These are phyloP conservation scores for Periconia sp. DNA, from an alignment of 2,329 filamentous ascomycete genomes.

Conservation along the genomic window DNA sequence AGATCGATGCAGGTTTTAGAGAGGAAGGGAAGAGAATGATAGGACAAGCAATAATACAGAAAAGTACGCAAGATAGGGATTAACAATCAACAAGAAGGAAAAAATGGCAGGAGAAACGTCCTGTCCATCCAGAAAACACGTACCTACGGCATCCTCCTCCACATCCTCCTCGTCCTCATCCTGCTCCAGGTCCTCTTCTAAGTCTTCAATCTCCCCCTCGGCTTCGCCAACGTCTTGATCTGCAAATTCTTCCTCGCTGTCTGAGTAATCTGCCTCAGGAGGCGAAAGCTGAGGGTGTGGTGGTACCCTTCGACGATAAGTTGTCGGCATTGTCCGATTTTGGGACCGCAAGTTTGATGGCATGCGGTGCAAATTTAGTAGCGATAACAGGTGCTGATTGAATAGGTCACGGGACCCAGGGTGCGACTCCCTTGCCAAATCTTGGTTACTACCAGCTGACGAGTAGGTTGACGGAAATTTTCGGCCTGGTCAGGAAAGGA, in stretches of 20 bases:
- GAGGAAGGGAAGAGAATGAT: background rate
- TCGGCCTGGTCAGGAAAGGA: background rate
- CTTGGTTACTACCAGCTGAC: too few relatives aligned
- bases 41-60: background rate
- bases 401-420: background rate
- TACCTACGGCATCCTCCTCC: conserved; percentile 1
- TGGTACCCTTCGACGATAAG: background rate
- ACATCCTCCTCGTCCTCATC: background rate
- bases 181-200: background rate
- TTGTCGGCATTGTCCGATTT: background rate
- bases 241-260: conserved; percentile 4
- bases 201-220: background rate
- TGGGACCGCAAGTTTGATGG: background rate
- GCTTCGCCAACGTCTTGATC: background rate
- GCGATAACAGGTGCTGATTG: background rate
- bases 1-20: background rate
- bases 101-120: background rate
- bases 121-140: background rate
- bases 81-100: background rate
- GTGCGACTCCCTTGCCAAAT: background rate
- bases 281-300: background rate
- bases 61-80: background rate
- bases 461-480: background rate
- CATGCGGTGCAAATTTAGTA: background rate
- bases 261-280: background rate